Percentiles rank a stretch among this genome's conserved stretches.
Evolutionary conservation across 768 basidiomycete genomes (phyloP).

Genomic region (Suillus paluster): DNA sequence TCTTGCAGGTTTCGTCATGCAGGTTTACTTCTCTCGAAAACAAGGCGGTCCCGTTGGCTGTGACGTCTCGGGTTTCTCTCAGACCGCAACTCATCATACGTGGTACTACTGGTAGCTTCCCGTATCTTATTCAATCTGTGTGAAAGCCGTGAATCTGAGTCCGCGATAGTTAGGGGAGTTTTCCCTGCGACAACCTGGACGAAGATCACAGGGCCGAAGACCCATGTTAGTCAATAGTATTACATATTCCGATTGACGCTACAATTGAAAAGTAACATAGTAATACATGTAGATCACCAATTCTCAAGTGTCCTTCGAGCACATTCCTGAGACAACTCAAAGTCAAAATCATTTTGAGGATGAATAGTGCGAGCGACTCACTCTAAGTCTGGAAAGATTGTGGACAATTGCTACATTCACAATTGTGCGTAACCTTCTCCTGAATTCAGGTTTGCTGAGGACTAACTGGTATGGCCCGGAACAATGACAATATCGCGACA

Average conservation of each 20-base stretch:
- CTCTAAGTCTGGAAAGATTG: constrained; percentile 69
- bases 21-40: too few species aligned
- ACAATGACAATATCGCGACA: constrained; percentile 84
- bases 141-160: background rate
- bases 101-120: constrained; percentile 1
- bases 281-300: constrained; percentile 32
- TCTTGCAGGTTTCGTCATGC: background rate
- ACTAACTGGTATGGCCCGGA: constrained; percentile 84
- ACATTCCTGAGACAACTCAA: constrained; percentile 37
- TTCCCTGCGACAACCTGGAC: too few species aligned
- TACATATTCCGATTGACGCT: constrained; percentile 1
- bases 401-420: constrained; percentile 83
- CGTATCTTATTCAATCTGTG: constrained; percentile 5
- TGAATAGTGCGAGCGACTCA: constrained; percentile 34
- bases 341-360: background rate
- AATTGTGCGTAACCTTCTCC: constrained; percentile 76
- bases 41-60: too few species aligned
- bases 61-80: too few species aligned
- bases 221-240: background rate
- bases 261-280: background rate
- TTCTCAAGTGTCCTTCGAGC: constrained; percentile 42
- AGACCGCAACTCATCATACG: constrained; percentile 5
- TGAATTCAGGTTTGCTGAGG: constrained; percentile 71
- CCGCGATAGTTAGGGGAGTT: too few species aligned
- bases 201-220: background rate